These are phyloP conservation scores for Gracilaria domingensis DNA, from an alignment of 23 red algal species.

Conservation along the genomic window DNA sequence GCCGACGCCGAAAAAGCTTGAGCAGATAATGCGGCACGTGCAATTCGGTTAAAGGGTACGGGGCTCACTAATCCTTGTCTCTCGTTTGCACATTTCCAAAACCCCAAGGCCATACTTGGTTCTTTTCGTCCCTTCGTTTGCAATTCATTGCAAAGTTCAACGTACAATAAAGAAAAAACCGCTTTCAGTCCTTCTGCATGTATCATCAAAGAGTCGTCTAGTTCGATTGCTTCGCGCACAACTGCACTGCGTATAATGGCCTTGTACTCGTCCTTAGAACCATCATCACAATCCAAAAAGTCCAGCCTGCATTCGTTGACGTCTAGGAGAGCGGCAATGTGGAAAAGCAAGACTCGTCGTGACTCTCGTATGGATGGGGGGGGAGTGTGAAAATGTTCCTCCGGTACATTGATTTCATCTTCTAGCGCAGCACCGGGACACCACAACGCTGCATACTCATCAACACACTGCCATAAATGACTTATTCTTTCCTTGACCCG, in stretches of 20 bases:
- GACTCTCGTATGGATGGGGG: neutral
- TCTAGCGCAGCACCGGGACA: too few relatives aligned
- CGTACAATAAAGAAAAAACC: neutral
- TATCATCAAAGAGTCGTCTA: neutral
- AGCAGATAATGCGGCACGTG: neutral
- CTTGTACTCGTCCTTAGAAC: too few relatives aligned
- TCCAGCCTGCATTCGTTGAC: slow-evolving; percentile 12
- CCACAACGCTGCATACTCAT: too few relatives aligned
- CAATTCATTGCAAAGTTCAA: too few relatives aligned
- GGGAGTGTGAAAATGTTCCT: too few relatives aligned
- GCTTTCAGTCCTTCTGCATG: neutral
- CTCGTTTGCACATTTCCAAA: neutral
- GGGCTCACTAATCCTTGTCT: neutral
- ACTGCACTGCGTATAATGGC: neutral
- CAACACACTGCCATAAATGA: too few relatives aligned
- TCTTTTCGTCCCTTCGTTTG: neutral
- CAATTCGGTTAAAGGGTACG: neutral
- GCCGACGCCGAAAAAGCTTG: neutral
- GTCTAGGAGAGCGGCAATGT: neutral
- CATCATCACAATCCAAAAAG: neutral
- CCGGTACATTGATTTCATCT: too few relatives aligned
- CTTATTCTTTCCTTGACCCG: too few relatives aligned
- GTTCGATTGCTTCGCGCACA: slow-evolving; percentile 3
- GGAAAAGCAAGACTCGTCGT: neutral
- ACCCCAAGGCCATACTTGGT: neutral